phyloP scores from a whole-genome alignment of 2,329 filamentous ascomycete species.

The Parastagonospora avenae region DNA sequence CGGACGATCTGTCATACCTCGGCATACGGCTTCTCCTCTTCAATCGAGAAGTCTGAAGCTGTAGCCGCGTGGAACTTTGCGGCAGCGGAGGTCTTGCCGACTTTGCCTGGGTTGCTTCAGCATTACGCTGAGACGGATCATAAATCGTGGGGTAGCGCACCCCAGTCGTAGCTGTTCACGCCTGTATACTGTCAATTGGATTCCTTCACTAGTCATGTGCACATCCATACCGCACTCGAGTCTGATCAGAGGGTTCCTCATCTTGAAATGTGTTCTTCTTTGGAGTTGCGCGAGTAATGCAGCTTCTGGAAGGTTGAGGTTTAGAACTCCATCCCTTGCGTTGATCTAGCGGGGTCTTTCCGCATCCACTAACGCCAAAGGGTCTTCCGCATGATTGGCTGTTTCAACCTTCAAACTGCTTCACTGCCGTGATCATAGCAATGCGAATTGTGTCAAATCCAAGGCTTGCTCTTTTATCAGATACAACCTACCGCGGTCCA shows the following conservation, averaged over 20 bases:
- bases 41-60: slow-evolving; percentile 74
- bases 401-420: too few species aligned
- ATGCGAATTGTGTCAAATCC: too few species aligned
- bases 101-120: slow-evolving; percentile 67
- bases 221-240: slow-evolving; percentile 70
- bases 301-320: background rate
- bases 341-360: background rate
- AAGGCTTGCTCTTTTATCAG: too few species aligned
- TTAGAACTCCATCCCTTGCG: slow-evolving; percentile 1
- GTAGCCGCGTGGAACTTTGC: slow-evolving; percentile 90
- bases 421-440: background rate
- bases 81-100: slow-evolving; percentile 83
- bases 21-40: slow-evolving; percentile 89
- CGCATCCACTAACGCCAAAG: background rate
- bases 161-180: slow-evolving; percentile 99
- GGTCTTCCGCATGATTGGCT: too few species aligned
- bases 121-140: slow-evolving; percentile 21
- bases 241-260: slow-evolving; percentile 75
- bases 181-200: slow-evolving; percentile 58
- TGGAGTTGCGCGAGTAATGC: slow-evolving; percentile 4
- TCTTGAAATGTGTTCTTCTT: slow-evolving; percentile 21
- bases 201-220: slow-evolving; percentile 9
- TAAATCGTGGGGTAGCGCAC: slow-evolving; percentile 50
- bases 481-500: too few species aligned
- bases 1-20: slow-evolving; percentile 63